These are phyloP conservation scores for Malassezia vespertilionis DNA, from an alignment of 1,284 basidiomycete genomes.

Conservation along the genomic window DNA sequence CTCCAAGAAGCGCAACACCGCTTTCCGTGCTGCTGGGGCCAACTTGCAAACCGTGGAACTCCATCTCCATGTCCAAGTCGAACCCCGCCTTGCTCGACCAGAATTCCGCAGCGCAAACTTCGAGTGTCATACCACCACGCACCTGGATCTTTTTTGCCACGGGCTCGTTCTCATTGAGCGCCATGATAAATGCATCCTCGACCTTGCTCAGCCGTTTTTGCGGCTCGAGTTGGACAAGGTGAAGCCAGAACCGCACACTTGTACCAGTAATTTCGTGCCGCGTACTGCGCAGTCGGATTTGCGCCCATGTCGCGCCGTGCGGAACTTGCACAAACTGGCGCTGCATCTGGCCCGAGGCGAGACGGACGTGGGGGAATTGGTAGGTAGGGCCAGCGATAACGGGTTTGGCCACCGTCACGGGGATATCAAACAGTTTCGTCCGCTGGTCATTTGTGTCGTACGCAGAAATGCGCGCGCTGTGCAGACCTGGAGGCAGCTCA, in stretches of 20 bases:
- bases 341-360: conserved; percentile 39
- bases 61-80: conserved; percentile 42
- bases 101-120: conserved; percentile 46
- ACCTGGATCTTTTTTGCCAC: conserved; percentile 41
- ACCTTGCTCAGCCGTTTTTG: conserved; percentile 37
- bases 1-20: conserved; percentile 28
- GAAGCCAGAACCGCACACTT: conserved; percentile 46
- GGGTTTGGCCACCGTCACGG: conserved; percentile 47
- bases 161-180: conserved; percentile 43
- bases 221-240: conserved; percentile 45
- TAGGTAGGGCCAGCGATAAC: conserved; percentile 29
- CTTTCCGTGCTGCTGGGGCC: neutral
- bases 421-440: conserved; percentile 41
- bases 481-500: conserved; percentile 38
- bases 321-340: conserved; percentile 45
- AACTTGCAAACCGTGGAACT: conserved; percentile 42
- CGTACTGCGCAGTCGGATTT: conserved; percentile 36
- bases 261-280: conserved; percentile 35
- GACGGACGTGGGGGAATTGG: conserved; percentile 22
- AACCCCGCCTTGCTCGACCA: conserved; percentile 43
- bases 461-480: conserved; percentile 38
- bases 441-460: conserved; percentile 39
- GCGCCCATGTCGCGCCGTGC: conserved; percentile 47
- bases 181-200: conserved; percentile 42
- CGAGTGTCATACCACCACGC: conserved; percentile 44